Percentiles rank a stretch among this genome's conserved stretches.
phyloP scores from a whole-genome alignment of 805 yeast genomes.

The Candida sakaeoensis region DNA sequence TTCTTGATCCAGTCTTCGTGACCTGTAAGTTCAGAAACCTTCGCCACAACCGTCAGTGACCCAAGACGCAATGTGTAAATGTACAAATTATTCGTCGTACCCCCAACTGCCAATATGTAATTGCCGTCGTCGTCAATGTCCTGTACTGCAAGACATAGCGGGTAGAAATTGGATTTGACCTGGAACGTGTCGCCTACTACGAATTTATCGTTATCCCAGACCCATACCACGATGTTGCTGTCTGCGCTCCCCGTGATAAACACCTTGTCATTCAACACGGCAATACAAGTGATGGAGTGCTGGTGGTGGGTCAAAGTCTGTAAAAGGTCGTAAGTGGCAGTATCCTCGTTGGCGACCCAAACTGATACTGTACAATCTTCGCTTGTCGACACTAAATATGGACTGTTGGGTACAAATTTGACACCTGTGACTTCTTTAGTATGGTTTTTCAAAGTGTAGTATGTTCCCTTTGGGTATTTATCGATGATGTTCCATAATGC shows the following conservation, averaged over 20 bases:
- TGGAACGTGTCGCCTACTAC: slow-evolving; percentile 26
- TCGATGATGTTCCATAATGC: slow-evolving; percentile 68
- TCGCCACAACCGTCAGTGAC: slow-evolving; percentile 18
- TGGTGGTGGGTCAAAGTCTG: slow-evolving; percentile 39
- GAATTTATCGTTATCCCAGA: slow-evolving; percentile 17
- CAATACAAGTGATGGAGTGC: slow-evolving; percentile 53
- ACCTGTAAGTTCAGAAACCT: slow-evolving; percentile 64
- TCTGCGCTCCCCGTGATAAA: slow-evolving; percentile 62
- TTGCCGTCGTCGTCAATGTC: slow-evolving; percentile 26
- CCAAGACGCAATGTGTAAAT: slow-evolving; percentile 45
- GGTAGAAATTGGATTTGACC: slow-evolving; percentile 45
- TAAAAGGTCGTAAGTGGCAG: slow-evolving; percentile 22
- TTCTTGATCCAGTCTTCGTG: slow-evolving; percentile 97
- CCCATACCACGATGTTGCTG: slow-evolving; percentile 58
- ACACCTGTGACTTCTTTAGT: slow-evolving; percentile 64
- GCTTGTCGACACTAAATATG: slow-evolving; percentile 54
- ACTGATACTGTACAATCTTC: slow-evolving; percentile 63
- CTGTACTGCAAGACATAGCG: slow-evolving; percentile 30
- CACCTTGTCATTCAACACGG: slow-evolving; percentile 34
- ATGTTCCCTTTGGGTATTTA: slow-evolving; percentile 41
- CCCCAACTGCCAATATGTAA: slow-evolving; percentile 65
- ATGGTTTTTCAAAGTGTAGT: slow-evolving; percentile 58
- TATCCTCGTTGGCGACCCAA: slow-evolving; percentile 43
- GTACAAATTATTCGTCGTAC: slow-evolving; percentile 54
- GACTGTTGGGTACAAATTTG: slow-evolving; percentile 42